These are phyloP conservation scores for Hortaea werneckii DNA, from an alignment of 2,329 filamentous ascomycete species.

Conservation along the genomic window DNA sequence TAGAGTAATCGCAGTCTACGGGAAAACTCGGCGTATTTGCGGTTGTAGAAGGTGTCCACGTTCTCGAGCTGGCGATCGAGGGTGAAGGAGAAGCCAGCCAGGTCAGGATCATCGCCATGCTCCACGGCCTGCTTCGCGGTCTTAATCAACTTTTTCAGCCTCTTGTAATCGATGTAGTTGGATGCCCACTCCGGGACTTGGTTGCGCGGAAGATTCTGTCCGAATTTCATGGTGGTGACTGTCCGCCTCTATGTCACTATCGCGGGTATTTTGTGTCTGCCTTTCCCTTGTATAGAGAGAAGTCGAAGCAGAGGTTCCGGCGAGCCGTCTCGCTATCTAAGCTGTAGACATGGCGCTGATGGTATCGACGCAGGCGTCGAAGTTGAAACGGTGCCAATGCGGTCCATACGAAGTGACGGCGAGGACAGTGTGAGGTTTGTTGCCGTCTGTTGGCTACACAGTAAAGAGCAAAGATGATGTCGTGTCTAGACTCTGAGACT, in stretches of 20 bases:
- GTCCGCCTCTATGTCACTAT: no score
- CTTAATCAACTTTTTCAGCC: conserved; percentile 92
- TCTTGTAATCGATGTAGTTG: conserved; percentile 81
- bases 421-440: no score
- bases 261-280: background rate
- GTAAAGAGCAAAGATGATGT: no score
- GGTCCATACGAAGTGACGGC: no score
- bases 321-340: no score
- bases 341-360: no score
- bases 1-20: conserved; percentile 78
- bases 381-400: no score
- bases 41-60: conserved; percentile 94
- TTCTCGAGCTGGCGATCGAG: conserved; percentile 96
- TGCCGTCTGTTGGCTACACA: no score
- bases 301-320: no score
- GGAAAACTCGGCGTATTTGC: conserved; percentile 76
- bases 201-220: conserved; percentile 58
- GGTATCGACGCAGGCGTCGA: no score
- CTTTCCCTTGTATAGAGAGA: background rate
- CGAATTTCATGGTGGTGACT: conserved; percentile 16
- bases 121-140: conserved; percentile 46
- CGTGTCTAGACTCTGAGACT: no score
- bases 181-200: conserved; percentile 81
- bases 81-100: conserved; percentile 94
- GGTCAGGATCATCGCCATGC: conserved; percentile 62